Base-by-base conservation (phyloP, 495 filamentous ascomycete species). In the Barbatosphaeria neglecta region DNA sequence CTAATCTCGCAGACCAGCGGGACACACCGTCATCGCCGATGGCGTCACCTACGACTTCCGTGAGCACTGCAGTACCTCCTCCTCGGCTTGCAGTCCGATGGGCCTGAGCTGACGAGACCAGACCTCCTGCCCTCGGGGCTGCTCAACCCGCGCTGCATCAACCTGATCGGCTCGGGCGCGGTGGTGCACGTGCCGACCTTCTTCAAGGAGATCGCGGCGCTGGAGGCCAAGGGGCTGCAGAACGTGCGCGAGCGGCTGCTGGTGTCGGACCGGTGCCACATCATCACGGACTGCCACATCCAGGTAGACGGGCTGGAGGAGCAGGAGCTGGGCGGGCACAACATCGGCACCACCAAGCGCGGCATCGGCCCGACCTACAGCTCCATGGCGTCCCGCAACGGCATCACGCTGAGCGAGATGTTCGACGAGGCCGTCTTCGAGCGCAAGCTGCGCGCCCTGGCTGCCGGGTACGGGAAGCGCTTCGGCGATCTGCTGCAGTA, bases 161-260 rank as follows among this genome's bases (percentile, higher is more conserved):
- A 92, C 69, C 68, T 96, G 41, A 86, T 95, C 62, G 88, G 88
- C 43, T 82, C 83, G 47, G 87, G 87, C 45, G 82, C 82, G 42
- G 88, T 94, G 45, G 76, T 95, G 47, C 84, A 95, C 70, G 73
- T 93, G 44, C 44, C 44, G 22, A 45, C 44, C 44, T 89, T 94
- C 73, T 89, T 90, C 75, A 78, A 80, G 56, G 87, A 94, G 63
- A 68, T 92, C 45, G 72, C 73, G 37, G 71, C 69, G 17, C 61
- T 86, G 7, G 70, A 84, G 54, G 63, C 66, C 38, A 82, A 89
- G 63, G 86, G 86, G 17, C 61, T 90, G 38, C 52, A 70, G 16
- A 69, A 72, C 48, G 72, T 72, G 22, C 69, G 72, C 35, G 62
- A 70, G 47, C 75, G 86, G 51, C 76, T 90, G 43, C 82, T 82